phyloP scores from a whole-genome alignment of 2,329 filamentous ascomycete species.

The Ceratocystis albifundus region DNA sequence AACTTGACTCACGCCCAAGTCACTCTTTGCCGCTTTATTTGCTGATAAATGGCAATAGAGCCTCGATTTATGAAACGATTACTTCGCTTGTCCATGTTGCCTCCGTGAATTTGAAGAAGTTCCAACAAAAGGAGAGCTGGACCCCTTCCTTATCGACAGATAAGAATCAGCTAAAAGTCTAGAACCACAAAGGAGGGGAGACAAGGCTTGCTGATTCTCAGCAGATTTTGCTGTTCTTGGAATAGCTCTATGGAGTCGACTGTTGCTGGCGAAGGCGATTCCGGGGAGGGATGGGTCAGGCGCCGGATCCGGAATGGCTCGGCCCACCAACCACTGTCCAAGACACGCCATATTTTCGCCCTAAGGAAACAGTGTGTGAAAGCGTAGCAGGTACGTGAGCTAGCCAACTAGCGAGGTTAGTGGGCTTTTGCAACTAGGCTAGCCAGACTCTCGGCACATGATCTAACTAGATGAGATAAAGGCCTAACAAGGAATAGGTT shows the following conservation, averaged over 20 bases:
- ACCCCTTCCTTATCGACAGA: conserved; percentile 6
- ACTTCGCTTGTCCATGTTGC: not conserved
- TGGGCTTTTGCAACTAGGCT: too few species aligned
- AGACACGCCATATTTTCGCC: not conserved
- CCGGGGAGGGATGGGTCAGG: not conserved
- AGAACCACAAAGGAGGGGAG: not conserved
- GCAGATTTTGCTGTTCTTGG: not conserved
- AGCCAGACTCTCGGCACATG: conserved; percentile 1
- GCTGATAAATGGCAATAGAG: not conserved
- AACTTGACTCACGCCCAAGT: not conserved
- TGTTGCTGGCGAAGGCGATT: not conserved
- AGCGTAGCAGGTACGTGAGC: not conserved
- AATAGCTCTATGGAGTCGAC: not conserved
- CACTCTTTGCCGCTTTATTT: not conserved
- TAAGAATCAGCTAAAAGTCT: not conserved
- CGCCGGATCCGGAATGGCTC: conserved; percentile 4
- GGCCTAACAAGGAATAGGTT: not conserved
- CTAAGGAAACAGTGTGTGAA: not conserved
- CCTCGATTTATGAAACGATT: not conserved
- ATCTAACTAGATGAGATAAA: not conserved
- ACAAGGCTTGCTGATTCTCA: not conserved
- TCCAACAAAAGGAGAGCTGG: not conserved
- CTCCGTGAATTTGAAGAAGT: not conserved
- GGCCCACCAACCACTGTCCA: not conserved
- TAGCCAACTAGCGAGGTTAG: not conserved